phyloP scores from a whole-genome alignment of 2,329 filamentous ascomycete species.

The Aspergillus intermedius region DNA sequence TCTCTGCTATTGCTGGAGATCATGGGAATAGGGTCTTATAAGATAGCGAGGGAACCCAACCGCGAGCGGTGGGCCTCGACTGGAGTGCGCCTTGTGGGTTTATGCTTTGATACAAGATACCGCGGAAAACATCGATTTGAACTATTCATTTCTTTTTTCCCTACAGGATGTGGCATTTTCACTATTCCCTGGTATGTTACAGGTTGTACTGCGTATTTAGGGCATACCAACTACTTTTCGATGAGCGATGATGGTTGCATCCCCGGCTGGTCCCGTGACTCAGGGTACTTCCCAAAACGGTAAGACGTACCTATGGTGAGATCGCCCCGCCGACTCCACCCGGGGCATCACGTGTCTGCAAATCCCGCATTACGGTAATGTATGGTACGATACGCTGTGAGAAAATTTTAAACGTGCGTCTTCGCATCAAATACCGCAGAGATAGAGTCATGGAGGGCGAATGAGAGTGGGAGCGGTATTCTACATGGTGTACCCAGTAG shows the following conservation, averaged over 20 bases:
- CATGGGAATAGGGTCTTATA: slow-evolving; percentile 8
- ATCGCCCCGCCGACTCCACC: background rate
- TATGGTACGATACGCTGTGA: background rate
- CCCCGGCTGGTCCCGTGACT: background rate
- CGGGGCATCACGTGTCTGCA: background rate
- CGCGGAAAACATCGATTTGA: slow-evolving; percentile 30
- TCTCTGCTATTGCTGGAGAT: background rate
- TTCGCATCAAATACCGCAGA: background rate
- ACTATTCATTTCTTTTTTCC: slow-evolving; percentile 14
- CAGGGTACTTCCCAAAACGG: background rate
- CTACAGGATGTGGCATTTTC: too few relatives aligned
- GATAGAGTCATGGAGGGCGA: too few relatives aligned
- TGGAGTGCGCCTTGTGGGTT: slow-evolving; percentile 23
- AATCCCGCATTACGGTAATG: background rate
- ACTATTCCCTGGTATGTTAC: too few relatives aligned
- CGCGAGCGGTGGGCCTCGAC: slow-evolving; percentile 17
- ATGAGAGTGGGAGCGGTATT: background rate
- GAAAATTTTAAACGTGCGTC: background rate
- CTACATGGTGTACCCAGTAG: background rate
- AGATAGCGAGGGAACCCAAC: slow-evolving; percentile 11
- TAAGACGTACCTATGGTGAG: background rate
- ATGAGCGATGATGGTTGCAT: background rate
- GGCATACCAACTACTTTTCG: background rate
- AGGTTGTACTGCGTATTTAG: background rate
- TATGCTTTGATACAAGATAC: slow-evolving; percentile 29